phyloP scores from a whole-genome alignment of 768 basidiomycete species.

The Tylopilus sp. region DNA sequence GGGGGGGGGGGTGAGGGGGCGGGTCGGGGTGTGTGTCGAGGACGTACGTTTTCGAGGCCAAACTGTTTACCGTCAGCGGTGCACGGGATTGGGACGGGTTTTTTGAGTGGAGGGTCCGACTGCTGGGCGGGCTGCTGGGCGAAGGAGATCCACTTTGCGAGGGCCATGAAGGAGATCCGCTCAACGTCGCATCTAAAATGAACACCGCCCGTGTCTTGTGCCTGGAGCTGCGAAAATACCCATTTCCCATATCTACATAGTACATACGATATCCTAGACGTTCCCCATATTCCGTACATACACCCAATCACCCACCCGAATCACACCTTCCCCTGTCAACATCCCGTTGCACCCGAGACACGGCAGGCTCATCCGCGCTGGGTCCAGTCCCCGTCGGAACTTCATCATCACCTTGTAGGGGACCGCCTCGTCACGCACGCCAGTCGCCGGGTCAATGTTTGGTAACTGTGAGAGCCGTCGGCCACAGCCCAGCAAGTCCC shows the following conservation, averaged over 20 bases:
- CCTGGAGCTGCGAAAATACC: background rate
- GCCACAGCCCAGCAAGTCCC: background rate
- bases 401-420: conserved; percentile 75
- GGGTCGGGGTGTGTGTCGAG: background rate
- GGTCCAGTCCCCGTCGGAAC: conserved; percentile 61
- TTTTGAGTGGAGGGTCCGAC: conserved; percentile 26
- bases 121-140: conserved; percentile 18
- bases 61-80: conserved; percentile 79
- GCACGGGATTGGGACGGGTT: conserved; percentile 40
- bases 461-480: conserved; percentile 49
- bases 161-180: conserved; percentile 25
- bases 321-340: conserved; percentile 44
- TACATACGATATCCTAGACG: conserved; percentile 16
- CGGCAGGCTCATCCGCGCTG: conserved; percentile 43
- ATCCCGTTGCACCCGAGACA: conserved; percentile 70
- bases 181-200: background rate
- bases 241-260: too few relatives aligned
- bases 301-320: conserved; percentile 62
- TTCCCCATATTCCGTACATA: conserved; percentile 41
- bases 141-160: conserved; percentile 40
- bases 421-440: conserved; percentile 64
- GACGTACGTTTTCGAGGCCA: conserved; percentile 93
- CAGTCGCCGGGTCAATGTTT: conserved; percentile 64
- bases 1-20: too few relatives aligned
- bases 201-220: background rate